Conservation (phyloP, 495 filamentous ascomycete species). For the Aspergillus biplanus region DNA sequence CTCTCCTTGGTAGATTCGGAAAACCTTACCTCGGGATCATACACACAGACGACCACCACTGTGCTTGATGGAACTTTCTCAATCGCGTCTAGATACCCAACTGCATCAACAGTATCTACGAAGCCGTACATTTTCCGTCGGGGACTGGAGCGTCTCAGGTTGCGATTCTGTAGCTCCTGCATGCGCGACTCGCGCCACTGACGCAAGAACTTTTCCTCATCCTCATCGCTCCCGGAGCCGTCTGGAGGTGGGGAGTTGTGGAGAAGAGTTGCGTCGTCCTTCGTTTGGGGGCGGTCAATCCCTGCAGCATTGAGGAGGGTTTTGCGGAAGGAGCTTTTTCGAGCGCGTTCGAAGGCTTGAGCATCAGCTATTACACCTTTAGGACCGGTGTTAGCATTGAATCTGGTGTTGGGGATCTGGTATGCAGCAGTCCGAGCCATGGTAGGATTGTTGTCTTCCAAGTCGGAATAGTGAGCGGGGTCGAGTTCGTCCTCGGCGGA, state of each 20-base stretch:
- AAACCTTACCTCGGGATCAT: constrained; percentile 77
- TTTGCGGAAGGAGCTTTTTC: constrained; percentile 62
- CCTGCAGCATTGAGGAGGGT: constrained; percentile 47
- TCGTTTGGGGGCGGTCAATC: constrained; percentile 34
- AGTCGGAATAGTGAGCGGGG: constrained; percentile 58
- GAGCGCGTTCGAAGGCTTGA: constrained; percentile 82
- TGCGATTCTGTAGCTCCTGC: constrained; percentile 71
- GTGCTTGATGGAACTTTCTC: constrained; percentile 83
- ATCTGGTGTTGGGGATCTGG: constrained; percentile 61
- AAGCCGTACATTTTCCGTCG: constrained; percentile 76
- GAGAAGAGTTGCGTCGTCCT: constrained; percentile 41
- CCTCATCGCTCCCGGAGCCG: constrained; percentile 54
- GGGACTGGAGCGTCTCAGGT: constrained; percentile 58
- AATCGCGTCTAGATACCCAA: constrained; percentile 91
- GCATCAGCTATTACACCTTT: constrained; percentile 99
- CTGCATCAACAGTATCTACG: constrained; percentile 83
- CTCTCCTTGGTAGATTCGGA: constrained; percentile 3
- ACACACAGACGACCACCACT: constrained; percentile 92
- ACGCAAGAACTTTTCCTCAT: constrained; percentile 81
- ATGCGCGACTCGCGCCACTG: constrained; percentile 81
- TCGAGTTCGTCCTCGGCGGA: constrained; percentile 60
- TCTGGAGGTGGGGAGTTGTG: constrained; percentile 51
- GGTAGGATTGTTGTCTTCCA: constrained; percentile 41
- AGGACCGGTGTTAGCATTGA: constrained; percentile 89
- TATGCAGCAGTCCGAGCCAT: constrained; percentile 52